Evolutionary conservation across 345 rosid species (phyloP).

Genomic region (Melaleuca quinquenervia): DNA sequence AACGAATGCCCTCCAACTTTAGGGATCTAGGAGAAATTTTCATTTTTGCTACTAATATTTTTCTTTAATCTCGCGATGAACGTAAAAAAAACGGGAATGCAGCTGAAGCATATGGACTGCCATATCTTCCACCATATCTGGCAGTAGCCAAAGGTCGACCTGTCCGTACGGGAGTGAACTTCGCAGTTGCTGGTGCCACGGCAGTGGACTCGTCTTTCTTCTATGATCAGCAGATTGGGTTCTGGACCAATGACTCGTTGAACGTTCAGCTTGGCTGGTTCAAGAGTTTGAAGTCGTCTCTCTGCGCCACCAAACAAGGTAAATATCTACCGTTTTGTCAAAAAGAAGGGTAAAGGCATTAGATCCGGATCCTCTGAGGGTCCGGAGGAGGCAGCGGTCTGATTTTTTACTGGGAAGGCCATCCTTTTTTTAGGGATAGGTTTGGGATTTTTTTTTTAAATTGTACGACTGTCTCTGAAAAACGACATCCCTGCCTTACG

Average conservation of each 20-base stretch:
- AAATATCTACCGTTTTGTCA: not conserved
- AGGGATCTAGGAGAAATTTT: not conserved
- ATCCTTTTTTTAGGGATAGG: too few species aligned
- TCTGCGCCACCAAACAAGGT: constrained; percentile 36
- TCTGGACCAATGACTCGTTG: constrained; percentile 36
- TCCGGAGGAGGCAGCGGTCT: too few species aligned
- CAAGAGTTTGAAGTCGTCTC: constrained; percentile 37
- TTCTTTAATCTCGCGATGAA: constrained; percentile 19
- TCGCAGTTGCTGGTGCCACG: constrained; percentile 58
- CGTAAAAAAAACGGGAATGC: not conserved
- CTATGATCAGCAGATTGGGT: constrained; percentile 12
- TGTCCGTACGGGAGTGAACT: constrained; percentile 25
- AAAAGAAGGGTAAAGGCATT: not conserved
- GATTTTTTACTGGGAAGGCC: too few species aligned
- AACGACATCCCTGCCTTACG: too few species aligned
- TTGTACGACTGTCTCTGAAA: too few species aligned
- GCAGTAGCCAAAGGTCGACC: not conserved
- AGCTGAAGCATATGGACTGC: not conserved
- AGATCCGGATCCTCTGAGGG: too few species aligned
- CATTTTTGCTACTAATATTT: constrained; percentile 10
- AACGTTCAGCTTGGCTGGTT: constrained; percentile 45
- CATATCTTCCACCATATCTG: not conserved
- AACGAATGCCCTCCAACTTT: too few species aligned
- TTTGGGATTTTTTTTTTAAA: too few species aligned
- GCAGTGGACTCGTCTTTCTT: constrained; percentile 29